These are phyloP conservation scores for Diversispora eburnea DNA, from an alignment of 192 early-diverging fungal species.

Conservation along the genomic window DNA sequence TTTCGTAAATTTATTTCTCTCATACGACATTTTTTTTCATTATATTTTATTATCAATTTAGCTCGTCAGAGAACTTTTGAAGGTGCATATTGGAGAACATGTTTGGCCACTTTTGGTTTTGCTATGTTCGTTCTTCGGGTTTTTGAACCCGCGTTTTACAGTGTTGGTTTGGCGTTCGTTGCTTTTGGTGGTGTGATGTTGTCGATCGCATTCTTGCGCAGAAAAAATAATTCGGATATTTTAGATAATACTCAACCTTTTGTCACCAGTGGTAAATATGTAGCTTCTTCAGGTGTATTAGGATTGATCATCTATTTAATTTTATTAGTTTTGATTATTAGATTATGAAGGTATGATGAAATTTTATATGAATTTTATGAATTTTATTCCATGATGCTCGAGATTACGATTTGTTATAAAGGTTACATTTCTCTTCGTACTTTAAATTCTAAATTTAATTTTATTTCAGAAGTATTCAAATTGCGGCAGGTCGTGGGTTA, in stretches of 20 bases:
- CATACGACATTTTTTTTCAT: no score
- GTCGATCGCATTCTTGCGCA: conserved; percentile 43
- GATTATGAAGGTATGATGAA: no score
- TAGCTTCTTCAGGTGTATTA: conserved; percentile 45
- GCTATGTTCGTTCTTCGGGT: conserved; percentile 53
- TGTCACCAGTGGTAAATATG: conserved; percentile 52
- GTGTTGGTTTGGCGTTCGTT: conserved; percentile 55
- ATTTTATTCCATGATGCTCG: no score
- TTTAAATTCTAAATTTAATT: no score
- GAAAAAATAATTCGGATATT: conserved; percentile 47
- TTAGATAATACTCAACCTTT: conserved; percentile 53
- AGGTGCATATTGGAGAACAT: conserved; percentile 58
- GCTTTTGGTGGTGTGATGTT: conserved; percentile 49
- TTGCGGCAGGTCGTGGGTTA: no score
- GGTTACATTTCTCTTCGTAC: no score
- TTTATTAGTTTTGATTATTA: conserved; percentile 36
- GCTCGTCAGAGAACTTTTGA: conserved; percentile 59
- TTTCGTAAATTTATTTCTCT: no score
- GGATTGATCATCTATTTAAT: conserved; percentile 43
- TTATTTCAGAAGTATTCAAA: no score
- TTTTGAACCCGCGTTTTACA: conserved; percentile 53
- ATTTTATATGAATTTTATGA: no score
- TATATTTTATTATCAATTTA: conserved; percentile 11
- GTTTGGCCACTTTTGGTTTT: conserved; percentile 50
- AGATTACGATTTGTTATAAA: no score